Percentiles rank a stretch among this genome's conserved stretches.
phyloP scores from a whole-genome alignment of 2,329 filamentous ascomycete genomes.

The Xylariomycetidae sp. region DNA sequence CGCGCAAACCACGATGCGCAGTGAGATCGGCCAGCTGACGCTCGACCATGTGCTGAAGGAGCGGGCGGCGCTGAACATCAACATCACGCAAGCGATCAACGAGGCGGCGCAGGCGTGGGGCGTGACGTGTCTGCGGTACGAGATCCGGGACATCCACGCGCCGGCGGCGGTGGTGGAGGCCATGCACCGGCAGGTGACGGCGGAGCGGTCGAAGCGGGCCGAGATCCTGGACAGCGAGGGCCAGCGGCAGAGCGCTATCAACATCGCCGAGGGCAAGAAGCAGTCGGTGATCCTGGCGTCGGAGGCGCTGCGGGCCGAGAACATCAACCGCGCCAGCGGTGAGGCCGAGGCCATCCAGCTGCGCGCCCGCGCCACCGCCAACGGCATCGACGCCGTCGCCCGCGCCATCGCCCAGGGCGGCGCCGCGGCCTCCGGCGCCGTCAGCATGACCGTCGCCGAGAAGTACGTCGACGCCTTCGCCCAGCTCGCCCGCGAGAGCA shows the following conservation, averaged over 20 bases:
- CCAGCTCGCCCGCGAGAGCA: constrained; percentile 90
- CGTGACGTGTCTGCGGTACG: constrained; percentile 90
- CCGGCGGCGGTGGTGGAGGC: constrained; percentile 89
- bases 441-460: constrained; percentile 86
- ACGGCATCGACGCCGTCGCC: constrained; percentile 82
- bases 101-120: constrained; percentile 97
- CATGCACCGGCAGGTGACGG: constrained; percentile 97
- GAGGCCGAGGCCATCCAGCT: constrained; percentile 90
- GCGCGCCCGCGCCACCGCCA: constrained; percentile 78
- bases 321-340: constrained; percentile 88
- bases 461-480: constrained; percentile 96
- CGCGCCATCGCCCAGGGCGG: constrained; percentile 67
- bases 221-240: constrained; percentile 97
- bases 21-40: constrained; percentile 91
- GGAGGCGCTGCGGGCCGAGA: constrained; percentile 81
- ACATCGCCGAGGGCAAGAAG: constrained; percentile 96
- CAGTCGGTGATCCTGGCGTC: constrained; percentile 95
- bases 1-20: constrained; percentile 97
- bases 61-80: constrained; percentile 89
- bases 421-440: constrained; percentile 70
- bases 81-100: constrained; percentile 98
- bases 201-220: constrained; percentile 92
- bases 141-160: constrained; percentile 97
- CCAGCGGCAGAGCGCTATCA: constrained; percentile 95
- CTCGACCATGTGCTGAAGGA: constrained; percentile 98